A percentile compares a stretch with the other conserved stretches of the same genome.
These are phyloP conservation scores for Tolypocladium ophioglossoides DNA, from an alignment of 2,329 filamentous ascomycete genomes.

Conservation along the genomic window DNA sequence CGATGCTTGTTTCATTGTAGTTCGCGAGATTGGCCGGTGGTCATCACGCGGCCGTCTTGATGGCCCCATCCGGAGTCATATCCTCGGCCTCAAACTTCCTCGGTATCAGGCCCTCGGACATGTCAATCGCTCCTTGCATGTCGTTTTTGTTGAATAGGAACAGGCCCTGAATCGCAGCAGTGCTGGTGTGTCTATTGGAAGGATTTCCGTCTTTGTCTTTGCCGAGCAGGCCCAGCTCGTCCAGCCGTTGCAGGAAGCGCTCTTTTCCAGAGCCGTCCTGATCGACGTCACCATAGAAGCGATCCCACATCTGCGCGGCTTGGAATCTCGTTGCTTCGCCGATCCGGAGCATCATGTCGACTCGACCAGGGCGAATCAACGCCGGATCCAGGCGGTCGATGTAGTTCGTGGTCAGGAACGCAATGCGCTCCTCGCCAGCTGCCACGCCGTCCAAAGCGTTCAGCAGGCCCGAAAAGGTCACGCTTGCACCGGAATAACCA, in stretches of 20 bases:
- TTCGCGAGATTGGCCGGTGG: not conserved
- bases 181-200: slow-evolving; percentile 55
- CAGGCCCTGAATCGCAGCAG: slow-evolving; percentile 84
- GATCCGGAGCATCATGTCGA: slow-evolving; percentile 86
- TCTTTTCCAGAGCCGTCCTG: slow-evolving; percentile 47
- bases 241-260: slow-evolving; percentile 61
- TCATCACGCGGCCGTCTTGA: slow-evolving; percentile 28
- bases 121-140: slow-evolving; percentile 74
- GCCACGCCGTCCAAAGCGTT: slow-evolving; percentile 86
- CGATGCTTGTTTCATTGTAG: not conserved
- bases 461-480: slow-evolving; percentile 87
- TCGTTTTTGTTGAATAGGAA: slow-evolving; percentile 94
- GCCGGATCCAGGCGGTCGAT: slow-evolving; percentile 83
- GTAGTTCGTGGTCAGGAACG: slow-evolving; percentile 92
- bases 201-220: slow-evolving; percentile 36
- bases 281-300: slow-evolving; percentile 86
- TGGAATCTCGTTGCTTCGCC: slow-evolving; percentile 82
- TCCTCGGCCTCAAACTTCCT: slow-evolving; percentile 41
- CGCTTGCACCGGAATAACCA: slow-evolving; percentile 76
- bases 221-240: slow-evolving; percentile 59
- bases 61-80: slow-evolving; percentile 23
- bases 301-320: slow-evolving; percentile 80
- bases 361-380: slow-evolving; percentile 78
- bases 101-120: slow-evolving; percentile 59
- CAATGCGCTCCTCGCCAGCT: slow-evolving; percentile 84